Conservation (phyloP, 305 asterid species). For the Vinca major region DNA sequence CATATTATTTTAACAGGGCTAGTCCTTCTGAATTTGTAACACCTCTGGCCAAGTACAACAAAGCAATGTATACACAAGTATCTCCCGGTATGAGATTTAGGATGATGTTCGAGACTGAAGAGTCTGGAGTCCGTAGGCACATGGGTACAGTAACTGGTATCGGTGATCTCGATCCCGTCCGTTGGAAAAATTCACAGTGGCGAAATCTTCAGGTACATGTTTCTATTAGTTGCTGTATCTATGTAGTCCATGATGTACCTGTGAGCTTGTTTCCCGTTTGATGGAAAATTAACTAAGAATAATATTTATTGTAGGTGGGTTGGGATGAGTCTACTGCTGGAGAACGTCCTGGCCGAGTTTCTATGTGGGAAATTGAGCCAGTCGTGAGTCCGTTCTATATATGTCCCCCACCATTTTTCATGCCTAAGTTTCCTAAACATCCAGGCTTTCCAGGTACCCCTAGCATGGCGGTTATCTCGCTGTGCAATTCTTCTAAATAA, state of each 20-base stretch:
- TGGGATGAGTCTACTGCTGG: slow-evolving; percentile 99
- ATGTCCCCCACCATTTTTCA: slow-evolving; percentile 93
- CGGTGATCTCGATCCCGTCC: slow-evolving; percentile 68
- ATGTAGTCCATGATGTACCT: not conserved
- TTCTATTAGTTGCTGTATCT: not conserved
- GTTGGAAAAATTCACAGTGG: slow-evolving; percentile 97
- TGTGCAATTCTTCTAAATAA: not conserved
- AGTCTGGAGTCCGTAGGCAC: slow-evolving; percentile 84
- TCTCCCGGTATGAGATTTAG: slow-evolving; percentile 83
- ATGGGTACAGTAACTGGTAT: slow-evolving; percentile 87
- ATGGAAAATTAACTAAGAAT: not conserved
- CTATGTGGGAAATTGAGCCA: slow-evolving; percentile 90
- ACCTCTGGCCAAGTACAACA: slow-evolving; percentile 89
- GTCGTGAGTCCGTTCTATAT: slow-evolving; percentile 85
- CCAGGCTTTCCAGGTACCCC: slow-evolving; percentile 64
- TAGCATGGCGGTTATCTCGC: not conserved
- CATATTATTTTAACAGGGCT: slow-evolving; percentile 45
- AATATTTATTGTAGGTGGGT: slow-evolving; percentile 51
- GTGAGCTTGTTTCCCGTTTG: not conserved
- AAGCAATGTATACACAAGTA: slow-evolving; percentile 82
- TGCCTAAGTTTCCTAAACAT: slow-evolving; percentile 67
- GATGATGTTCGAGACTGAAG: slow-evolving; percentile 97
- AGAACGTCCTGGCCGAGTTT: slow-evolving; percentile 83
- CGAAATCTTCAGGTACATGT: slow-evolving; percentile 80
- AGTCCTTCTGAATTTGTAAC: slow-evolving; percentile 90